Evolutionary conservation across 2,329 filamentous ascomycete species (phyloP), one percentile per base, ranked within the genome.

Genomic region (Fusarium sp.): DNA sequence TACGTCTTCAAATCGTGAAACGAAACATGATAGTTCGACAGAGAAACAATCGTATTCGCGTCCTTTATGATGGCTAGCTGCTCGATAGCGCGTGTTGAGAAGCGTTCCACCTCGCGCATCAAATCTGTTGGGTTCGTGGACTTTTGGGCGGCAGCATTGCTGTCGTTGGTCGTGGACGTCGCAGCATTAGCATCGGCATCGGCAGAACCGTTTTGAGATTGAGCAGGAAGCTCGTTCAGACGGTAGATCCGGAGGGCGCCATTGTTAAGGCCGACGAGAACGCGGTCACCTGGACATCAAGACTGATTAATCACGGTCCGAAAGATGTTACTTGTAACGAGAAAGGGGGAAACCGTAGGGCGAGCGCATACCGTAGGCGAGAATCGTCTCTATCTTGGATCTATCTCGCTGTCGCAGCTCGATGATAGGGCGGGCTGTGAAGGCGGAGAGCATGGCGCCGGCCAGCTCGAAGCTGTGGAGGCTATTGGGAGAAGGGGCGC

Each of bases 51-150:
- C 20, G 94, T 91, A 78, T 93, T 96, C 57, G 95, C 94, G 80
- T 98, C 96, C 77, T 98, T 98, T 77, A 99, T 95, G 62, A 97
- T 91, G 59, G 95, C 95, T 17, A 99, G 89, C 84, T 99, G 95
- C 75, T 98, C 95, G 69, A 99, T 91, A 55, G 94, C 91, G 65
- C 94, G 90, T 34, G 92, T 89, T 11, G 95, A 96, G 85, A 99
- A 99, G 82, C 93, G 96, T 73, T 99, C 96, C 53, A 97, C 87
- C 79, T 98, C 97, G 66, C 94, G 92, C 48, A 98, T 85, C 24
- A 98, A 87, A 75, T 97, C 95, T 11, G 94, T 94, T 6, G 92
- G 86, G 73, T 86, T 90, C 63, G 68, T 78, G 57, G 75, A 68
- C 20, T 74, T 74, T 60, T 68, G 77, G 49, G 76, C 79, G 67